Percentiles rank a stretch among this genome's conserved stretches.
These are phyloP conservation scores for Zostera marina DNA, from an alignment of 116 monocot species.

Conservation along the genomic window DNA sequence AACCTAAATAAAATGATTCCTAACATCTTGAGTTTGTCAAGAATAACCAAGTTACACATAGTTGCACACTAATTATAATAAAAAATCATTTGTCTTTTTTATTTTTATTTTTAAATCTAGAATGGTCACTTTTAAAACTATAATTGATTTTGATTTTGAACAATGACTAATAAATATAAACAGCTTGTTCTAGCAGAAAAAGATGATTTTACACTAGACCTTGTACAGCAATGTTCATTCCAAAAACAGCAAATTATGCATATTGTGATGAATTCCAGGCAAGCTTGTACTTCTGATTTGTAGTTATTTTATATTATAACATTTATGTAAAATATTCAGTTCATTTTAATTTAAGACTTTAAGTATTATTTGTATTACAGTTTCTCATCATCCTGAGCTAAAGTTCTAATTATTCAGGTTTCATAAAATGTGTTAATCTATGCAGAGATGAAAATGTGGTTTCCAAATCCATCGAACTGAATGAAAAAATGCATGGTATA, in stretches of 20 bases:
- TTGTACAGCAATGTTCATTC: slow-evolving; percentile 96
- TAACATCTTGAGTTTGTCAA: no score
- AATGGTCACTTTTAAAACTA: no score
- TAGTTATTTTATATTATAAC: not conserved
- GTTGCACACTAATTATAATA: no score
- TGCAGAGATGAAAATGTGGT: slow-evolving; percentile 78
- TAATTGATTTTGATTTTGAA: no score
- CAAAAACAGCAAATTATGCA: slow-evolving; percentile 97
- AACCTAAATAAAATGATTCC: no score
- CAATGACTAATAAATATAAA: not conserved
- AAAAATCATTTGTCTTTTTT: no score
- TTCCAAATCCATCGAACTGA: slow-evolving; percentile 68
- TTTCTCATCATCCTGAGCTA: no score
- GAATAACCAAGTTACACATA: no score
- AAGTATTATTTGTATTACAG: no score
- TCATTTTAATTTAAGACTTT: no score
- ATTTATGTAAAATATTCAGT: not conserved
- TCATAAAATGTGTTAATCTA: not conserved
- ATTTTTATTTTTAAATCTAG: not conserved
- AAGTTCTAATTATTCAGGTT: no score
- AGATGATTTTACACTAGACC: slow-evolving; percentile 86
- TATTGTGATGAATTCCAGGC: slow-evolving; percentile 83
- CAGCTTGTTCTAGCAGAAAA: slow-evolving; percentile 48
- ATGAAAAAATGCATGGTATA: slow-evolving; percentile 70
- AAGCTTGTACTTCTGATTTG: slow-evolving; percentile 1